phyloP scores from a whole-genome alignment of 768 basidiomycete species.

The Clitopilus hobsonii region DNA sequence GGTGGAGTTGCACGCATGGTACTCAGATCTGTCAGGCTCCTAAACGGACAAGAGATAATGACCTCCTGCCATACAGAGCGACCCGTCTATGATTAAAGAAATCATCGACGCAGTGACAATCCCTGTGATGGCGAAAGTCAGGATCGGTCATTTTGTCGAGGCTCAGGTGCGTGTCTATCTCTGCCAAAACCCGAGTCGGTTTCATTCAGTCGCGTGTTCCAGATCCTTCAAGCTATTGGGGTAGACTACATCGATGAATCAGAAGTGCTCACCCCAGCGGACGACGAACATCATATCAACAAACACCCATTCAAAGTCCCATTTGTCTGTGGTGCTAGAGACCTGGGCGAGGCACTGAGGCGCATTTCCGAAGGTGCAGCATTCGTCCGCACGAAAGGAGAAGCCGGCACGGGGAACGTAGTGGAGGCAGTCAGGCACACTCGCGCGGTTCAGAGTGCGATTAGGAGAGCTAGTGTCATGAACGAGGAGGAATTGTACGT shows the following conservation, averaged over 20 bases:
- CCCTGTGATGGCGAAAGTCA: constrained; percentile 94
- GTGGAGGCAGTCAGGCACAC: constrained; percentile 94
- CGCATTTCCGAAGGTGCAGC: constrained; percentile 97
- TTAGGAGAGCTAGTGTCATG: constrained; percentile 83
- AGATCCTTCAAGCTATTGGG: constrained; percentile 93
- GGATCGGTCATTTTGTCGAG: constrained; percentile 98
- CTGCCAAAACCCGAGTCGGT: constrained; percentile 3
- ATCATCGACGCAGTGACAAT: constrained; percentile 95
- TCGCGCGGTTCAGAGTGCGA: constrained; percentile 78
- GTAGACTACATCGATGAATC: constrained; percentile 97
- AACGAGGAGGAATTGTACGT: constrained; percentile 92
- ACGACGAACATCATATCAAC: constrained; percentile 95
- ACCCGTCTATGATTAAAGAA: constrained; percentile 94
- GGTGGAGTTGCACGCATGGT: constrained; percentile 97
- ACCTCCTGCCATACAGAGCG: constrained; percentile 49
- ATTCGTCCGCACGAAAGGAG: constrained; percentile 97
- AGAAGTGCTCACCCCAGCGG: constrained; percentile 92
- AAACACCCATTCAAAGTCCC: constrained; percentile 95
- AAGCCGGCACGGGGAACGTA: constrained; percentile 85
- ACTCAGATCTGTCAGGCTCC: constrained; percentile 18
- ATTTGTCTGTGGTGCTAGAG: constrained; percentile 93
- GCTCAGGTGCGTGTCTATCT: constrained; percentile 57
- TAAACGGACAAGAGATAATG: constrained; percentile 11
- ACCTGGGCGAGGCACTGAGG: constrained; percentile 93
- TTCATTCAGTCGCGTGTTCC: constrained; percentile 4